These are phyloP conservation scores for Macrolepiota albuminosa DNA, from an alignment of 768 basidiomycete genomes.

Conservation along the genomic window DNA sequence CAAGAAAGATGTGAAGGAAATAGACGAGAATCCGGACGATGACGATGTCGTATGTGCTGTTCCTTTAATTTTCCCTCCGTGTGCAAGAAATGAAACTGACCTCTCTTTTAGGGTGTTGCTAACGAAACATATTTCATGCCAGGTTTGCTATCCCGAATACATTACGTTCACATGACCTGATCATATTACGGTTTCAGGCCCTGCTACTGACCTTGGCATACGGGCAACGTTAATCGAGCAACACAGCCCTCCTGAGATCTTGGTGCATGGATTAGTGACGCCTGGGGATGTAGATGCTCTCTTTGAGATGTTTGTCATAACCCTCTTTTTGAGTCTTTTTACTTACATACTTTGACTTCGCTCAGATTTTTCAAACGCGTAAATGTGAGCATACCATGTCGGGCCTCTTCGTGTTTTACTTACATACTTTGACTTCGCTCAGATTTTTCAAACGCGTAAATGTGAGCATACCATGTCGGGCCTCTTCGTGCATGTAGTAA, in stretches of 20 bases:
- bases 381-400: slow-evolving; percentile 45
- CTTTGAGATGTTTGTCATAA: slow-evolving; percentile 66
- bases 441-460: slow-evolving; percentile 73
- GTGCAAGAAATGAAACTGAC: background rate
- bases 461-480: slow-evolving; percentile 33
- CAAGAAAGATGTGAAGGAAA: slow-evolving; percentile 35
- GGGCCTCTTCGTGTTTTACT: background rate
- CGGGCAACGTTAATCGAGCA: slow-evolving; percentile 71
- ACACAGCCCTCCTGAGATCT: slow-evolving; percentile 76
- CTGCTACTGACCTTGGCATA: slow-evolving; percentile 65
- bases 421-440: slow-evolving; percentile 3
- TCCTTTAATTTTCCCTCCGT: background rate
- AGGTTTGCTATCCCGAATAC: slow-evolving; percentile 32
- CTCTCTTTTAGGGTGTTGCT: slow-evolving; percentile 58
- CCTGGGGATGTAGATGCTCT: slow-evolving; percentile 76
- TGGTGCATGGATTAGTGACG: slow-evolving; percentile 75
- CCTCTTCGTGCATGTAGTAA: background rate
- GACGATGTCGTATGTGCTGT: slow-evolving; percentile 53
- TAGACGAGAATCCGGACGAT: slow-evolving; percentile 46
- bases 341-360: slow-evolving; percentile 3
- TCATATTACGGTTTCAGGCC: slow-evolving; percentile 36
- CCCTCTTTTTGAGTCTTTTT: background rate
- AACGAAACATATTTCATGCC: slow-evolving; percentile 79
- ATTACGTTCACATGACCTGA: background rate
- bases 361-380: slow-evolving; percentile 64